Conservation (phyloP, 2,329 filamentous ascomycete species). For the Lasiodiplodia sp. region DNA sequence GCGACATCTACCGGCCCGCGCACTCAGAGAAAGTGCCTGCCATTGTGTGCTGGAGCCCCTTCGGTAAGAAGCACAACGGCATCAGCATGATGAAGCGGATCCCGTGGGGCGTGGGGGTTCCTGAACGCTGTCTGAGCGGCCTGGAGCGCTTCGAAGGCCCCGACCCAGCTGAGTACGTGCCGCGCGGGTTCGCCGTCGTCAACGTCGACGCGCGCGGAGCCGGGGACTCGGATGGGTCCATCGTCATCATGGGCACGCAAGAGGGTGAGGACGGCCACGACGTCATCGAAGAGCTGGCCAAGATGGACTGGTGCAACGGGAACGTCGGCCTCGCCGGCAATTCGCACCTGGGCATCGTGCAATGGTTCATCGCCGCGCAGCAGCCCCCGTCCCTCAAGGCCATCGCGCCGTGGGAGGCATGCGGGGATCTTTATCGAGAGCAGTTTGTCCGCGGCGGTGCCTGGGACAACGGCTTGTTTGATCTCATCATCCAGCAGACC, state of each 20-base stretch:
- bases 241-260: slow-evolving; percentile 18
- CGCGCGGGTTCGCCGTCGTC: slow-evolving; percentile 45
- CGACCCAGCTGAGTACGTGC: slow-evolving; percentile 44
- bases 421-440: slow-evolving; percentile 32
- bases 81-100: no score
- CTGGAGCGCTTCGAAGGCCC: no score
- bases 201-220: slow-evolving; percentile 43
- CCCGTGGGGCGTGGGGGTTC: no score
- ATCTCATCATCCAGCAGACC: slow-evolving; percentile 30
- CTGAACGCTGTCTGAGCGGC: no score
- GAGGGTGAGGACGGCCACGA: slow-evolving; percentile 52
- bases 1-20: slow-evolving; percentile 55
- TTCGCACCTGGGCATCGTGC: slow-evolving; percentile 51
- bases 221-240: slow-evolving; percentile 44
- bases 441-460: slow-evolving; percentile 33
- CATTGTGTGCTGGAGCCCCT: slow-evolving; percentile 54
- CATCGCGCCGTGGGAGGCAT: slow-evolving; percentile 14
- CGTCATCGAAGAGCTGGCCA: slow-evolving; percentile 52
- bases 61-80: slow-evolving; percentile 47
- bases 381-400: slow-evolving; percentile 11
- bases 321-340: slow-evolving; percentile 45
- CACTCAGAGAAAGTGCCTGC: slow-evolving; percentile 48
- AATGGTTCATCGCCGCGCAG: slow-evolving; percentile 36
- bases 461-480: slow-evolving; percentile 23
- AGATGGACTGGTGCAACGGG: slow-evolving; percentile 55